Percentiles rank a stretch among this genome's conserved stretches.
Evolutionary conservation across 2,329 filamentous ascomycete species (phyloP).

Genomic region (Canariomyces notabilis): DNA sequence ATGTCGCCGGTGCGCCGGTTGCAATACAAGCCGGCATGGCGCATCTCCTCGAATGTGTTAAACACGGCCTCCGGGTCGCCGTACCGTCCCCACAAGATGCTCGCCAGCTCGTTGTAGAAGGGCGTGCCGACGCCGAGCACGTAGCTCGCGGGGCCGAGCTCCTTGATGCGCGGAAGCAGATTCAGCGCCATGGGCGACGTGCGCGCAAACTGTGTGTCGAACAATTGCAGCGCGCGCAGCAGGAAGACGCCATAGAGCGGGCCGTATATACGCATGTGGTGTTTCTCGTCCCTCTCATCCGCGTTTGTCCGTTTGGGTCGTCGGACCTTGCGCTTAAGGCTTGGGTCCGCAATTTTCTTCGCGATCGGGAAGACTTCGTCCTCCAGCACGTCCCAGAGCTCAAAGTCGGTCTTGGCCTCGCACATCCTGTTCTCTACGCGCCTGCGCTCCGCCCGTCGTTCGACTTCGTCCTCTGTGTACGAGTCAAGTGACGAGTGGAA

Average conservation of each 20-base stretch:
- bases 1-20: slow-evolving; percentile 44
- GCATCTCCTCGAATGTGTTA: slow-evolving; percentile 60
- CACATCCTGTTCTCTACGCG: slow-evolving; percentile 52
- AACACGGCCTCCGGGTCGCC: slow-evolving; percentile 53
- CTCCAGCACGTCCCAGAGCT: slow-evolving; percentile 64
- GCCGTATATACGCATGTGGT: slow-evolving; percentile 53
- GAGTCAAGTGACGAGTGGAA: slow-evolving; percentile 20
- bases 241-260: slow-evolving; percentile 61
- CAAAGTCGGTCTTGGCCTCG: slow-evolving; percentile 53
- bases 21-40: slow-evolving; percentile 54
- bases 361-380: slow-evolving; percentile 61
- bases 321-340: slow-evolving; percentile 8
- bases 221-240: slow-evolving; percentile 49
- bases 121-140: slow-evolving; percentile 65
- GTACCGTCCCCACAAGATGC: slow-evolving; percentile 56
- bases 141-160: slow-evolving; percentile 63
- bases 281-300: slow-evolving; percentile 27
- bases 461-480: slow-evolving; percentile 32
- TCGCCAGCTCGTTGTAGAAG: slow-evolving; percentile 64
- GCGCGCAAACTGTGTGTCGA: slow-evolving; percentile 52
- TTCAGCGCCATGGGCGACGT: slow-evolving; percentile 56
- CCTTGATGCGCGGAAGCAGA: slow-evolving; percentile 62
- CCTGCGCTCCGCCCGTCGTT: slow-evolving; percentile 42
- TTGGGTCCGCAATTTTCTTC: slow-evolving; percentile 36
- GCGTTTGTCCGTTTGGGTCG: slow-evolving; percentile 4